Base-by-base conservation (phyloP, 208 protist species). In the Leishmania gerbilli region DNA sequence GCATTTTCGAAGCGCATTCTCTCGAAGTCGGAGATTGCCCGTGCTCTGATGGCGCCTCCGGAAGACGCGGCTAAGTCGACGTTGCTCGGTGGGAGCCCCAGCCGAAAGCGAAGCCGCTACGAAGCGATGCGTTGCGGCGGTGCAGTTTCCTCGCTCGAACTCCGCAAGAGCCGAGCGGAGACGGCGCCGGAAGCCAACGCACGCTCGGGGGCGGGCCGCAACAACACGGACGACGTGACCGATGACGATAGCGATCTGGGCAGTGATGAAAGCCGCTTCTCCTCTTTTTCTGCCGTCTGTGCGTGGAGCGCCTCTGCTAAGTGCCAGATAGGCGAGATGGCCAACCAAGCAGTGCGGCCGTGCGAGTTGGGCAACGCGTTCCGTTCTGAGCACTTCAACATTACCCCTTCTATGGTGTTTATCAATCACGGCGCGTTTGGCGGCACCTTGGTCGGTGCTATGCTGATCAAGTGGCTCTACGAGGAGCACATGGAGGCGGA, bases 391-490 rank as follows among this genome's bases (percentile, higher is more conserved):
- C 85, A 97, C 82, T 98, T 98, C 64, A 82, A 79, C 9, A 90
- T 98, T 34, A 91, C 90, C 15, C 72, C 77, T 2, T 84, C 92
- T 42, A 91, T 95, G 84, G 86, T 90, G 37, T 97, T 98, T 84
- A 91, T 98, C 74, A 98, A 98, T 81, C 96, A 98, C 80, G 96
- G 96, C n/a, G 96, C 95, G 24, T 98, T 98, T 88, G 96, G 96
- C 74, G 91, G 95, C 68, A 80, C 91, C 1, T 81, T 97, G 37
- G 79, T 77, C 15, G 89, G 91, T n/a, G 89, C 91, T 5, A 51
- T 96, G 53, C 87, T 85, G 34, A 93, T 95, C 42, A 97, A 97
- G 85, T 88, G 89, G n/a, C 75, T 81, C 56, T 97, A 93, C 79
- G 93, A 97, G 62, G 56, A 85, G 60, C 80, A 90, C 65, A 93